Evolutionary conservation across 2,329 filamentous ascomycete species (phyloP).

Genomic region (Arthrocladium fulminans): DNA sequence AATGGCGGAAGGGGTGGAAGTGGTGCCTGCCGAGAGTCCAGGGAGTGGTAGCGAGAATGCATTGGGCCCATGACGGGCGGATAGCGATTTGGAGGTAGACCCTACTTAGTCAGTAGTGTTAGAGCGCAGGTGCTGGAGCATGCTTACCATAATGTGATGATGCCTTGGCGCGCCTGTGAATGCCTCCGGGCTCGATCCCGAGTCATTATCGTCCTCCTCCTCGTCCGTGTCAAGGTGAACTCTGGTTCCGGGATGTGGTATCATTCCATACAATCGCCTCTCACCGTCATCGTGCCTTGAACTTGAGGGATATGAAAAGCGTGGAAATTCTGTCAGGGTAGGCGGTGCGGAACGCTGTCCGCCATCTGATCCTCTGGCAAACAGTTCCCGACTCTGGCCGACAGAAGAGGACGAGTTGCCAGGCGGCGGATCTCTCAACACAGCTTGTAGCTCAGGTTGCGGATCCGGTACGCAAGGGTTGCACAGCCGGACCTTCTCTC

Average conservation of each 20-base stretch:
- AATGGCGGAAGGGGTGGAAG: constrained; percentile 2
- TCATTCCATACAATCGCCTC: background rate
- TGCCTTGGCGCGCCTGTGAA: constrained; percentile 3
- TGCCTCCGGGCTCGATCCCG: background rate
- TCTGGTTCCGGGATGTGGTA: constrained; percentile 5
- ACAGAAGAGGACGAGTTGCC: constrained; percentile 6
- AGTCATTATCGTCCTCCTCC: background rate
- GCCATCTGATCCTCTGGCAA: background rate
- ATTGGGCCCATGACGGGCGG: background rate
- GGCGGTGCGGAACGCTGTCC: background rate
- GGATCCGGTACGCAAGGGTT: constrained; percentile 66
- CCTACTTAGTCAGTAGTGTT: background rate
- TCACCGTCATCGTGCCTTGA: background rate
- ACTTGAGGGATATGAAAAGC: background rate
- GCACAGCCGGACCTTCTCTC: constrained; percentile 60
- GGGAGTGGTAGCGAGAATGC: constrained; percentile 3
- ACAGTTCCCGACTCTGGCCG: background rate
- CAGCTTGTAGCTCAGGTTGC: constrained; percentile 43
- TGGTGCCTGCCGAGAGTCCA: background rate
- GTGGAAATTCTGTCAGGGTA: background rate
- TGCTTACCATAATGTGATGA: constrained; percentile 4
- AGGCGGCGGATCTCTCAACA: background rate
- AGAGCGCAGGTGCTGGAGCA: background rate
- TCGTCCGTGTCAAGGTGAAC: background rate
- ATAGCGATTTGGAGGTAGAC: background rate